Evolutionary conservation across 2,329 filamentous ascomycete genomes (phyloP).

Genomic region (Fusarium sp.): DNA sequence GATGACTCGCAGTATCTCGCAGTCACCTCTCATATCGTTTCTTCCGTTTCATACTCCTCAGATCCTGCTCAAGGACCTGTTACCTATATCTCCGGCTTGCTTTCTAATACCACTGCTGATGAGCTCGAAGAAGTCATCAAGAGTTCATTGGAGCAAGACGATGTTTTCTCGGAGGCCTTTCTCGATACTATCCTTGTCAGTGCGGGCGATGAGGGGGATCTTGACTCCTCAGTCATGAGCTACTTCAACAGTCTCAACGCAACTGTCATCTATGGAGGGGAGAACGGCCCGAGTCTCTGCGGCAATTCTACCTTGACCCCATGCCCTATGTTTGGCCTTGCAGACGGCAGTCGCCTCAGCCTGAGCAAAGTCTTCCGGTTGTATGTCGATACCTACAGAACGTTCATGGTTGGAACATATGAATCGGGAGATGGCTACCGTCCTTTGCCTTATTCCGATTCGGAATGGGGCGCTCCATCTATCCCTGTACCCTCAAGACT

Average conservation of each 20-base stretch:
- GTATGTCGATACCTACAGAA: not conserved
- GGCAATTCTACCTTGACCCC: not conserved
- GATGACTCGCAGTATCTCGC: not conserved
- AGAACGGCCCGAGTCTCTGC: not conserved
- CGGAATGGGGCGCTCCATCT: not conserved
- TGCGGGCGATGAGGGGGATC: not conserved
- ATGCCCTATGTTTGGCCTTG: not conserved
- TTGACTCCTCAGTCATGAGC: not conserved
- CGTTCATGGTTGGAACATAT: not conserved
- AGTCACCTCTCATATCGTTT: not conserved
- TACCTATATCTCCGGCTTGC: not conserved
- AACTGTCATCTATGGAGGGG: not conserved
- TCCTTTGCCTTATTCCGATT: not conserved
- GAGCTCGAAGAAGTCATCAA: not conserved
- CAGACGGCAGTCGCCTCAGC: accelerated
- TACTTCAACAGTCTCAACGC: not conserved
- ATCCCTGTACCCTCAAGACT: not conserved
- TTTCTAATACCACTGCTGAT: not conserved
- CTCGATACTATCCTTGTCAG: not conserved
- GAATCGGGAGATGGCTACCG: not conserved
- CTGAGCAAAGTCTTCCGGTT: not conserved
- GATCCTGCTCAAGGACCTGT: not conserved
- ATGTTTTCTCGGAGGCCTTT: not conserved
- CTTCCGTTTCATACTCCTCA: not conserved
- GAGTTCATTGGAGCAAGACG: not conserved